Evolutionary conservation across 2,329 filamentous ascomycete species (phyloP).

Genomic region (Pseudocercospora vitis): DNA sequence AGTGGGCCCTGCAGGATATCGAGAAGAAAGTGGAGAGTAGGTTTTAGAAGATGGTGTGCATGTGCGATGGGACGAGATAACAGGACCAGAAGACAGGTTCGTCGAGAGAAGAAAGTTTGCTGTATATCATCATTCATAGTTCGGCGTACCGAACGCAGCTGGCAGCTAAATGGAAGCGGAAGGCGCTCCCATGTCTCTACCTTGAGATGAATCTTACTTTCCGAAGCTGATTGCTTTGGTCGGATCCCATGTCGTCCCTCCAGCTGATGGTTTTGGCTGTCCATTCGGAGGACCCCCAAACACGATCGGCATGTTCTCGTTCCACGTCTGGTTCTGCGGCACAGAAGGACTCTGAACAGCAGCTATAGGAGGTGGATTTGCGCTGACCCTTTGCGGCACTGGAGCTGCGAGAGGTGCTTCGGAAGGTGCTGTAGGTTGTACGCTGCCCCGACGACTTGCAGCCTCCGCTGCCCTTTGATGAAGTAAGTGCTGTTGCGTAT

Average conservation of each 20-base stretch:
- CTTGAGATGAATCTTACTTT: slow-evolving; percentile 6
- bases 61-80: too few species aligned
- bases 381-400: slow-evolving; percentile 40
- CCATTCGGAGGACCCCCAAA: slow-evolving; percentile 28
- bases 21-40: slow-evolving; percentile 69
- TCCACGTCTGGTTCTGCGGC: slow-evolving; percentile 33
- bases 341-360: slow-evolving; percentile 27
- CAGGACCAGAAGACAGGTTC: too few species aligned
- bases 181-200: not conserved
- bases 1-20: slow-evolving; percentile 78
- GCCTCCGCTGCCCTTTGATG: slow-evolving; percentile 35
- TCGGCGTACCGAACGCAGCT: too few species aligned
- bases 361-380: slow-evolving; percentile 39
- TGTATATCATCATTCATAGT: too few species aligned
- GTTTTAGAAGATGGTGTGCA: slow-evolving; percentile 55
- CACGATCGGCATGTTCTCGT: slow-evolving; percentile 39
- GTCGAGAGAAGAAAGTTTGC: too few species aligned
- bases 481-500: slow-evolving; percentile 44
- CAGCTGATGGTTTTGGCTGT: slow-evolving; percentile 2
- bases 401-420: slow-evolving; percentile 55
- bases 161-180: too few species aligned
- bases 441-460: slow-evolving; percentile 18
- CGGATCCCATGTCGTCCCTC: slow-evolving; percentile 32
- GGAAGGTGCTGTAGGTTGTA: slow-evolving; percentile 20
- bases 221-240: slow-evolving; percentile 32